Conservation (phyloP, 441 rosid genomes). For the Adansonia madagascariensis region DNA sequence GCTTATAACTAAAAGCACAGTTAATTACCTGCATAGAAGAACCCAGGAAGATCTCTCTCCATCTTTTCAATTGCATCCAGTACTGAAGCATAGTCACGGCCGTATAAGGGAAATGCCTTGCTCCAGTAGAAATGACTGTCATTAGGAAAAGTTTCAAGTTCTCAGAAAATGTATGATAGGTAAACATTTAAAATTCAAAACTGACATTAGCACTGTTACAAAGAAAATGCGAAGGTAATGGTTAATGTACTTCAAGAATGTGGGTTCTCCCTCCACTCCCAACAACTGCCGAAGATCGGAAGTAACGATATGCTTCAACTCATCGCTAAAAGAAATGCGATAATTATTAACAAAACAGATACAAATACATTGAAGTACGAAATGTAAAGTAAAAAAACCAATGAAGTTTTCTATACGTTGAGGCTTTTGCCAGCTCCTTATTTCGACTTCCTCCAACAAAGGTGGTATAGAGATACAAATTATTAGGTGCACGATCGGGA, state of each 20-base stretch:
- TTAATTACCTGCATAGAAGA: constrained; percentile 90
- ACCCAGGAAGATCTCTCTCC: constrained; percentile 88
- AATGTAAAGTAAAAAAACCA: neutral
- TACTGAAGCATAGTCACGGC: constrained; percentile 64
- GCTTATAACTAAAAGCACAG: constrained; percentile 7
- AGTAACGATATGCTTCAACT: constrained; percentile 76
- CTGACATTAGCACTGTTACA: neutral
- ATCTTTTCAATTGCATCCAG: constrained; percentile 70
- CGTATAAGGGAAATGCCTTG: constrained; percentile 84
- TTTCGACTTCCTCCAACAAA: constrained; percentile 94
- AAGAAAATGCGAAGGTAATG: neutral
- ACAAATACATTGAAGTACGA: neutral
- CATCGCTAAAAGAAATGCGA: constrained; percentile 55
- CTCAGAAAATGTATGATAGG: constrained; percentile 22
- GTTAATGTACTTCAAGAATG: constrained; percentile 68
- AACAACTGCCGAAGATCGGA: constrained; percentile 80
- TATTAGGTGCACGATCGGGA: constrained; percentile 86
- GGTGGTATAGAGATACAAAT: constrained; percentile 78
- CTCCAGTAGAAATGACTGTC: constrained; percentile 92
- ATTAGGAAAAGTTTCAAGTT: constrained; percentile 25
- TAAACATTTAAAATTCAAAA: constrained; percentile 6
- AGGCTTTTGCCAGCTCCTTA: constrained; percentile 83
- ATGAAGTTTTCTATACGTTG: constrained; percentile 52
- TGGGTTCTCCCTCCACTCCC: constrained; percentile 90
- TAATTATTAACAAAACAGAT: constrained; percentile 9